Percentiles rank a stretch among this genome's conserved stretches.
Evolutionary conservation across 345 rosid species (phyloP).

Genomic region (Cardamine resedifolia): DNA sequence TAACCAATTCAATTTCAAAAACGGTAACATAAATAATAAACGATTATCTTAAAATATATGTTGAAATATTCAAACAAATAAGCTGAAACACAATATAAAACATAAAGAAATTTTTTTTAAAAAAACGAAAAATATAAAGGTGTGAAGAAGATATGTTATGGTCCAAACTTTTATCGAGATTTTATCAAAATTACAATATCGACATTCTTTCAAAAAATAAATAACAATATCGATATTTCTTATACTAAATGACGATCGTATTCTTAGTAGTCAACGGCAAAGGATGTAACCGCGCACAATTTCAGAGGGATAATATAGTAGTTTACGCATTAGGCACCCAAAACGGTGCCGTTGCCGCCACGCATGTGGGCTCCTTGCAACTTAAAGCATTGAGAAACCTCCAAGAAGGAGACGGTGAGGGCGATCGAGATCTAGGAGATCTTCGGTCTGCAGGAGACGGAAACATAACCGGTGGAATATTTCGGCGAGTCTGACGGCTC

Average conservation of each 20-base stretch:
- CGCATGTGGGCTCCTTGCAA: conserved; percentile 58
- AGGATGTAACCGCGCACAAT: background rate
- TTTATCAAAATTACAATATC: conserved; percentile 21
- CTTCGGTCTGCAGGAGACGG: conserved; percentile 36
- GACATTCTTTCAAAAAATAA: conserved; percentile 18
- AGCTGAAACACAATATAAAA: background rate
- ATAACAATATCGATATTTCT: conserved; percentile 15
- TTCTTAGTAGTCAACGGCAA: conserved; percentile 3
- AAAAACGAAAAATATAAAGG: background rate
- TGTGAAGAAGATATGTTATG: background rate
- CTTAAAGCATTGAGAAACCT: conserved; percentile 59
- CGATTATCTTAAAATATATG: background rate
- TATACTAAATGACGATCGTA: background rate
- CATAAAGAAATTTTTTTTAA: background rate
- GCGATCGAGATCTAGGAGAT: conserved; percentile 24
- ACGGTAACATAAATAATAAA: background rate
- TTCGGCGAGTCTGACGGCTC: conserved; percentile 65
- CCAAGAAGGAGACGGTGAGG: conserved; percentile 46
- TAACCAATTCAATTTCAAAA: conserved; percentile 18
- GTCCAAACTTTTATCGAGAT: conserved; percentile 20
- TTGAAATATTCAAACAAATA: conserved; percentile 1
- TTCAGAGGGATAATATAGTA: background rate
- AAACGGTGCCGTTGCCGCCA: conserved; percentile 56
- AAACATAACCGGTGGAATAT: conserved; percentile 43
- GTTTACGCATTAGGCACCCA: conserved; percentile 38